These are phyloP conservation scores for Colletotrichum tabaci DNA, from an alignment of 2,329 filamentous ascomycete genomes.

Conservation along the genomic window DNA sequence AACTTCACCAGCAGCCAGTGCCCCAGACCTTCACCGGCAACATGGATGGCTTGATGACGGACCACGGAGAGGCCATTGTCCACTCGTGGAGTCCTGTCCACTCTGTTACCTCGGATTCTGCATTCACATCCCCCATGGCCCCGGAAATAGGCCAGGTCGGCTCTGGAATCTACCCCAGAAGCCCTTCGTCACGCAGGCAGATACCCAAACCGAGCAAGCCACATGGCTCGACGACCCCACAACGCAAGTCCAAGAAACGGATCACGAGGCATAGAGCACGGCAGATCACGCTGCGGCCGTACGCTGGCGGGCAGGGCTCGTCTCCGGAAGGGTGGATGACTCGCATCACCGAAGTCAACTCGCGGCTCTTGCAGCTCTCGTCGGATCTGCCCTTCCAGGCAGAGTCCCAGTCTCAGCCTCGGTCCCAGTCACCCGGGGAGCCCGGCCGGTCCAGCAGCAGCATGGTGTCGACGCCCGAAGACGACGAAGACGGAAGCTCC, in stretches of 20 bases:
- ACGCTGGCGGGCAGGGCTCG: conserved; percentile 41
- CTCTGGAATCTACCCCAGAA: conserved; percentile 25
- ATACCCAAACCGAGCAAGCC: neutral
- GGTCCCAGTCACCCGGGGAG: conserved; percentile 4
- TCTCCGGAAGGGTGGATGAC: conserved; percentile 55
- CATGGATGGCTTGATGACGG: conserved; percentile 38
- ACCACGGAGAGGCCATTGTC: conserved; percentile 29
- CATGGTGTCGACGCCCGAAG: conserved; percentile 43
- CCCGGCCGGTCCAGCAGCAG: conserved; percentile 18
- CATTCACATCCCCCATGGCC: conserved; percentile 35
- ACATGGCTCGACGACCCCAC: conserved; percentile 7
- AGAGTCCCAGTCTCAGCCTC: conserved; percentile 38
- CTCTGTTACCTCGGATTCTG: conserved; percentile 33
- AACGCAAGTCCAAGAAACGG: conserved; percentile 33
- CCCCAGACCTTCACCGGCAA: conserved; percentile 44
- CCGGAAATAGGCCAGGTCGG: conserved; percentile 16
- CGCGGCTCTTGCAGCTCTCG: conserved; percentile 56
- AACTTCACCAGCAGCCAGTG: conserved; percentile 43
- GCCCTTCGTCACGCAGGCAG: conserved; percentile 11
- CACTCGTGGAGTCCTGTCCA: conserved; percentile 39
- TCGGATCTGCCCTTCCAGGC: conserved; percentile 50
- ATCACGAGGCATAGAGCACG: conserved; percentile 47
- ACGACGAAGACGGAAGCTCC: conserved; percentile 17
- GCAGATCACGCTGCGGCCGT: conserved; percentile 51
- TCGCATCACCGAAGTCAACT: conserved; percentile 56